phyloP scores from a whole-genome alignment of 257 asterid species.

The Echites panduratus region DNA sequence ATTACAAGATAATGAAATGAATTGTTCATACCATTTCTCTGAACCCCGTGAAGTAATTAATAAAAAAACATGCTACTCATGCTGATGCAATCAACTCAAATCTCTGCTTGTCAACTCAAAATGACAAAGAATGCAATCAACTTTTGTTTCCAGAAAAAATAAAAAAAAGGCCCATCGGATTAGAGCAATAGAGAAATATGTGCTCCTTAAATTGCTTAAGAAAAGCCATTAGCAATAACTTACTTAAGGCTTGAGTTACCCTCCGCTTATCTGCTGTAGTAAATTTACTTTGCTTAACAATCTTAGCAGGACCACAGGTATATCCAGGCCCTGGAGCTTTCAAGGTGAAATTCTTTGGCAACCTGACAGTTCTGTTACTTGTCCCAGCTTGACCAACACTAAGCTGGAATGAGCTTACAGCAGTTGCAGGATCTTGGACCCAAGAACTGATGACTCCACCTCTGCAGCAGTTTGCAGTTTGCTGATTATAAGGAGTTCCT shows the following conservation, averaged over 20 bases:
- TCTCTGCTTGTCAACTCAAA: neutral
- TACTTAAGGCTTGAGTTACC: conserved; percentile 54
- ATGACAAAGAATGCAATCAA: neutral
- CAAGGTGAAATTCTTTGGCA: conserved; percentile 49
- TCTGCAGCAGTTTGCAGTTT: conserved; percentile 48
- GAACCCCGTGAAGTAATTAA: neutral
- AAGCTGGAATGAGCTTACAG: conserved; percentile 40
- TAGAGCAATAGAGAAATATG: neutral
- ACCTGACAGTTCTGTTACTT: conserved; percentile 33
- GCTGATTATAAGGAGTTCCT: conserved; percentile 45
- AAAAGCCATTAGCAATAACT: conserved; percentile 16
- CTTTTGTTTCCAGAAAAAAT: neutral
- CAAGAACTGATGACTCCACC: conserved; percentile 50
- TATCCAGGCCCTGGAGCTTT: conserved; percentile 46
- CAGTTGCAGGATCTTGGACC: conserved; percentile 38
- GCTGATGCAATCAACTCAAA: neutral
- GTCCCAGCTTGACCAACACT: conserved; percentile 47
- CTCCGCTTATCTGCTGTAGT: conserved; percentile 36
- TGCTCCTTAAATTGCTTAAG: neutral
- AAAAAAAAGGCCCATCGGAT: neutral
- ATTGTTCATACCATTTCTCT: neutral
- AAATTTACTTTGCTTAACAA: conserved; percentile 35
- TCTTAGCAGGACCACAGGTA: conserved; percentile 45
- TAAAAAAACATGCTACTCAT: neutral
- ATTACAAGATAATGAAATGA: neutral